Base-by-base conservation (phyloP, 2,329 filamentous ascomycete species). In the Chalaropsis thielavioides region DNA sequence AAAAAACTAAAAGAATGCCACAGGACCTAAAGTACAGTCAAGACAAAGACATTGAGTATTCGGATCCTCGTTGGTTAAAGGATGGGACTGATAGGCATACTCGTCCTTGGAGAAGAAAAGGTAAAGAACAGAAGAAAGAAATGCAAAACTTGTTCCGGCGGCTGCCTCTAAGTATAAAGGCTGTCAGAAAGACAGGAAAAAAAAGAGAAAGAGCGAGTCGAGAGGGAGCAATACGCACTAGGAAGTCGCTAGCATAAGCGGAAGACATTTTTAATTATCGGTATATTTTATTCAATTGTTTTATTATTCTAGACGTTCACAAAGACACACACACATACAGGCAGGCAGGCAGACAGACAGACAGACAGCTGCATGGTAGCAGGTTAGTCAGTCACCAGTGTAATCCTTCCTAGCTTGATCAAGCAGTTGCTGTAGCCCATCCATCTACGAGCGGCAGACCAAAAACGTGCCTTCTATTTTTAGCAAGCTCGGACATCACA, bases 391-490 rank as follows among this genome's bases (percentile, higher is more conserved):
- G 24, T 13, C 31, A 11, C 27, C 54, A n/a, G 27, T 27, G 31
- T 58, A 19, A 38, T 58, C 54, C 54, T 38, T 58, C 54, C 31
- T 58, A 27, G 13, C 2, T 11, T 27, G 13, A 38, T 8, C 8
- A 4, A n/a, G 24, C 3, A 31, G 27, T 38, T 58, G 8, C 35
- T 31, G 2, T 31, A 5, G 43, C 15, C 54, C 54, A 58, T n/a
- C 24, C 27, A n/a, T n/a, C n/a, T n/a, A 58, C 17, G 27, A 58
- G 27, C 7, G 54, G 13, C 15, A 10, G 11, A 19, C 54, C 10
- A 13, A 58, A n/a, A 58, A 58, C 54, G 54, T 58, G 27, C 51
- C 19, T 58, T 31, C 54, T 58, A 58, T 58, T 58, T 58, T 58
- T 58, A 17, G 54, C 27, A 13, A 38, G 54, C 54, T 58, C 15